Base-by-base conservation (phyloP, 192 early-diverging fungal genomes). In the Geranomyces variabilis region DNA sequence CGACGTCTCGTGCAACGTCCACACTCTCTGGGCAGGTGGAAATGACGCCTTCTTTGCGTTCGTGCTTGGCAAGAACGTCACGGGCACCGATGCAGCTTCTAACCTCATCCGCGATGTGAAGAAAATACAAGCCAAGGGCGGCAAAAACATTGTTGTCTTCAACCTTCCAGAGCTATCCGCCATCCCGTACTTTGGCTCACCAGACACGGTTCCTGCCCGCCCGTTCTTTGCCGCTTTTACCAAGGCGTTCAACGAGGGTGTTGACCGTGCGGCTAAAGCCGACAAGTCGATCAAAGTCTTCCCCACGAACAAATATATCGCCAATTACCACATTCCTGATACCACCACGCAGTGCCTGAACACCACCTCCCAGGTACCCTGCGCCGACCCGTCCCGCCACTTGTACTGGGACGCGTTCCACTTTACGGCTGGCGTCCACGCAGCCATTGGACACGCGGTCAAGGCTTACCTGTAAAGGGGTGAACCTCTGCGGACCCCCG, bases 321-420 rank as follows among this genome's bases (percentile, higher is more conserved):
- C 43, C 21, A 47, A 24, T 24, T 17, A 21, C n/a, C 5, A 29
- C 4, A 22, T 28, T 17, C n/a, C 44, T 19, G 43, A 72, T 21
- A 21, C 10, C 13, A 63, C 22, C 34, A 41, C 13, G 29, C 28
- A 26, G n/a, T 72, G 70, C 33, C 46, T 72, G 29, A 72, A 72
- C 33, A 26, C 45, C 14, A 66, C 70, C 13, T 45, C 61, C 7
- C 28, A 21, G 17, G 46, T 43, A 2, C 36, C 49, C n/a, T 72
- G 70, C 63, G 48, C 62, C 24, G 19, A 66, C 9, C 70, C 70
- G 43, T 0, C 33, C 47, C 29, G 43, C 31, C 44, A 72, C 49
- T 30, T 72, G 13, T 72, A 72, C 59, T 72, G 70, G 70, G 70
- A 72, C 44, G 22, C 34, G 31, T 72, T 67, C 70, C 70, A 72